Base-by-base conservation (phyloP, 768 basidiomycete species). In the Boletus sensibilis region DNA sequence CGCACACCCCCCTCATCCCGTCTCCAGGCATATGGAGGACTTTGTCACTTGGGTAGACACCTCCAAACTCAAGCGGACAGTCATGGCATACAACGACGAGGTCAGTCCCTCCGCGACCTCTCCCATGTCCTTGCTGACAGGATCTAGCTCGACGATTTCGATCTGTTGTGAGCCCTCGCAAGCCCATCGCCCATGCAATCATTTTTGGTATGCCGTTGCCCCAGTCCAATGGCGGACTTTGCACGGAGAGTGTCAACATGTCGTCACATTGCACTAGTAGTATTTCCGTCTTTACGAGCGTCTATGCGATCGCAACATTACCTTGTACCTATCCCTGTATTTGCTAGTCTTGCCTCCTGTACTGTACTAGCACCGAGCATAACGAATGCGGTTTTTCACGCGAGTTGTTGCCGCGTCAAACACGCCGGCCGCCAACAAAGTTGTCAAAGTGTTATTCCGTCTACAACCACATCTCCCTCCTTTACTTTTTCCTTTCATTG, bases 11-110 rank as follows among this genome's bases (percentile, higher is more conserved):
- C 58, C 57, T 57, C 46, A 60, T 23, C 37, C 39, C 45, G 33
- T 21, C 34, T 27, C 23, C 55, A 92, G 96, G 65, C 90, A 94
- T 62, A 95, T 97, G 94, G 94, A 98, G 68, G 97, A 99, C 79
- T 99, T 95, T 74, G 93, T 98, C 43, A 99, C 97, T 35, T 99
- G 97, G 97, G 95, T 98, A 21, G 95, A 98, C 69, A 93, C 93
- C 25, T 95, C 92, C 62, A 96, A 96, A 71, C 83, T 98, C 69
- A 98, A 96, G 84, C 82, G 96, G 52, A 94, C 92, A 0, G 86
- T 98, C 74, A 88, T 94, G 90, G 75, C 79, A 57, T 99, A 99
- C 80, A 99, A 99, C 70, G 95, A 97, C 75, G 88, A 97, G 84
- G 92, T 92, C 51, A 34, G 78, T 67, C 18, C 34, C 55, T n/a